phyloP scores from a whole-genome alignment of 1,139 yeast species.

The Starmera stellimalicola region DNA sequence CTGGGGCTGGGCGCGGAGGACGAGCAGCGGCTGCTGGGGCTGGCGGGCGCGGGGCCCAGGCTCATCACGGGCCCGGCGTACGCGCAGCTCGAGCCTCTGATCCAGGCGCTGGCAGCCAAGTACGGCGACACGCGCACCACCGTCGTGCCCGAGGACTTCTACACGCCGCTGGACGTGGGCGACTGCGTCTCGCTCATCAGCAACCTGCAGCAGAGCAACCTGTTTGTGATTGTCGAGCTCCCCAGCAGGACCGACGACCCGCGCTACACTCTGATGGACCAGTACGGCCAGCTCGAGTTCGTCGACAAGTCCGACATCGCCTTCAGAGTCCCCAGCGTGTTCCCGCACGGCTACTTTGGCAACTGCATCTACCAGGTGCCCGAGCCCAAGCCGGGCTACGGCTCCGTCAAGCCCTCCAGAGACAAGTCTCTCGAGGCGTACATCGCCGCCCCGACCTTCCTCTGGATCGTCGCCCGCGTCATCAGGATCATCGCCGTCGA shows the following conservation, averaged over 20 bases:
- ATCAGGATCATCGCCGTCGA: slow-evolving; percentile 21
- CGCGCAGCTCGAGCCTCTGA: neutral
- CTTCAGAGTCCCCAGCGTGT: slow-evolving; percentile 45
- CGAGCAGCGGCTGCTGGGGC: neutral
- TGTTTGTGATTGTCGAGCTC: slow-evolving; percentile 34
- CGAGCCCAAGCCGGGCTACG: slow-evolving; percentile 21
- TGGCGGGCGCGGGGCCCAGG: neutral
- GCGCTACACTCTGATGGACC: slow-evolving; percentile 44
- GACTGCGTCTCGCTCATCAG: slow-evolving; percentile 34
- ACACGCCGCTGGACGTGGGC: slow-evolving; percentile 29
- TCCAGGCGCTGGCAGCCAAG: slow-evolving; percentile 4
- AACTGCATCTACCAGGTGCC: slow-evolving; percentile 22
- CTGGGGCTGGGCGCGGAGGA: neutral
- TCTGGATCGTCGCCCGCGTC: slow-evolving; percentile 3
- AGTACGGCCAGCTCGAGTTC: slow-evolving; percentile 47
- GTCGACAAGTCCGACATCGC: slow-evolving; percentile 36
- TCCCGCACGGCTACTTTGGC: slow-evolving; percentile 30
- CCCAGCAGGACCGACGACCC: slow-evolving; percentile 33
- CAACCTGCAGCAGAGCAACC: slow-evolving; percentile 24
- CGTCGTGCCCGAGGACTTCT: slow-evolving; percentile 5
- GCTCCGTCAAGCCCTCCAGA: slow-evolving; percentile 20
- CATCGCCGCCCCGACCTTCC: slow-evolving; percentile 20
- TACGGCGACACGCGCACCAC: slow-evolving; percentile 8
- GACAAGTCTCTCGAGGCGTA: slow-evolving; percentile 17
- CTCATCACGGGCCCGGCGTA: neutral